Percentiles rank a stretch among this genome's conserved stretches.
Conservation (phyloP, 495 filamentous ascomycete species). For the Penicillium macrosclerotiorum region DNA sequence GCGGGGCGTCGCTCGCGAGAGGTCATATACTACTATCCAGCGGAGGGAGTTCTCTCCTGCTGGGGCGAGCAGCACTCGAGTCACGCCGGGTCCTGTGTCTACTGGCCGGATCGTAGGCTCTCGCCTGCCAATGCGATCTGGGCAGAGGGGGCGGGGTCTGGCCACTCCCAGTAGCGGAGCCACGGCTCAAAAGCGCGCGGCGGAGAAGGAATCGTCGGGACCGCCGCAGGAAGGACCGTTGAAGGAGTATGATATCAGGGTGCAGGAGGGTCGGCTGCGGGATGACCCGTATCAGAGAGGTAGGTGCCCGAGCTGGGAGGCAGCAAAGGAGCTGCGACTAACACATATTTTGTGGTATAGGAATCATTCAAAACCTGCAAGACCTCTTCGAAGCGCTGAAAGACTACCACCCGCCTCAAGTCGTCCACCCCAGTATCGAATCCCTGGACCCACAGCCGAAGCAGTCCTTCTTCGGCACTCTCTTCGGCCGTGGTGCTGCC, state of each 20-base stretch:
- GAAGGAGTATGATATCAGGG: constrained; percentile 80
- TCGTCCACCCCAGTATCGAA: constrained; percentile 69
- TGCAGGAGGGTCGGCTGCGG: constrained; percentile 65
- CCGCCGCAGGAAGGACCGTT: constrained; percentile 61
- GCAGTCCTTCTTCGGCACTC: constrained; percentile 66
- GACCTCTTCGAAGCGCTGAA: constrained; percentile 82
- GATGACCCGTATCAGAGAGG: constrained; percentile 92
- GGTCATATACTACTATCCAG: constrained; percentile 8
- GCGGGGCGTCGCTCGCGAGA: constrained; percentile 14
- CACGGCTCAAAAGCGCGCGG: constrained; percentile 4
- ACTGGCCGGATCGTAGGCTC: background rate
- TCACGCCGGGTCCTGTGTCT: no score
- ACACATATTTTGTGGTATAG: constrained; percentile 35
- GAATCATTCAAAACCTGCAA: constrained; percentile 84
- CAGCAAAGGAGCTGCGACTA: background rate
- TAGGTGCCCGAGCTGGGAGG: constrained; percentile 29
- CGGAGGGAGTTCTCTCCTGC: background rate
- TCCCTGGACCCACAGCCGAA: constrained; percentile 42
- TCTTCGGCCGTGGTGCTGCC: constrained; percentile 56
- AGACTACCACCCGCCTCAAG: constrained; percentile 66
- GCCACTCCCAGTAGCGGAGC: constrained; percentile 18
- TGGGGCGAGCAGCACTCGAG: no score
- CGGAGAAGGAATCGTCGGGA: constrained; percentile 4
- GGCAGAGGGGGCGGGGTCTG: constrained; percentile 14
- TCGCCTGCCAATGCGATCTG: constrained; percentile 5